phyloP scores from a whole-genome alignment of 805 yeast species.

The Candida broadrunensis region DNA sequence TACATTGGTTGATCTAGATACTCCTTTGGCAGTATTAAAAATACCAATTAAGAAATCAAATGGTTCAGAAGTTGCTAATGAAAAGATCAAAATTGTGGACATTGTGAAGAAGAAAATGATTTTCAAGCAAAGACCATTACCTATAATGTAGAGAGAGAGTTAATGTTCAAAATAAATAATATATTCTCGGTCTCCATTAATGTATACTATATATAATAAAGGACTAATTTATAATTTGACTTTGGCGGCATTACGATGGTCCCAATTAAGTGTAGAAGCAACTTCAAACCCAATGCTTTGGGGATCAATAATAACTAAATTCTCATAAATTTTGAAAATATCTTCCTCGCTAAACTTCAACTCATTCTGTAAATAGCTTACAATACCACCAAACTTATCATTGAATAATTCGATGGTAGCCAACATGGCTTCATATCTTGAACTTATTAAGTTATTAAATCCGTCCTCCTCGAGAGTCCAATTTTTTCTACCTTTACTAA shows the following conservation, averaged over 20 bases:
- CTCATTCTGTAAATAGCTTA: constrained; percentile 40
- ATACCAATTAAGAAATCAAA: constrained; percentile 25
- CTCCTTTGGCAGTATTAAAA: constrained; percentile 63
- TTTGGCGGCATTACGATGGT: constrained; percentile 10
- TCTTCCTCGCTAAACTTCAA: constrained; percentile 48
- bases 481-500: constrained; percentile 35
- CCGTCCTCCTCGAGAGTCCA: constrained; percentile 51
- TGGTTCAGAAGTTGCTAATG: constrained; percentile 15
- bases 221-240: constrained; percentile 7
- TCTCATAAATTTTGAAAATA: constrained; percentile 25
- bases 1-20: constrained; percentile 50
- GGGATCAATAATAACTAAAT: constrained; percentile 20
- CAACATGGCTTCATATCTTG: constrained; percentile 69
- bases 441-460: constrained; percentile 56
- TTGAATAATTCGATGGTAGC: constrained; percentile 55
- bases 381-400: constrained; percentile 52
- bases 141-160: constrained; percentile 57
- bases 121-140: constrained; percentile 69
- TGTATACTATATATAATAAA: not conserved
- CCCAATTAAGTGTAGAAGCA: constrained; percentile 10
- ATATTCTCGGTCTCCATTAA: too few species aligned
- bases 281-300: constrained; percentile 10
- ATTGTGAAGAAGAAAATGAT: constrained; percentile 56
- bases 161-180: too few species aligned
- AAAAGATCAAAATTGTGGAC: constrained; percentile 52